Evolutionary conservation across 148 eudicot genomes (phyloP), one percentile per base, ranked within the genome.

Genomic region (Fagopyrum esculentum): DNA sequence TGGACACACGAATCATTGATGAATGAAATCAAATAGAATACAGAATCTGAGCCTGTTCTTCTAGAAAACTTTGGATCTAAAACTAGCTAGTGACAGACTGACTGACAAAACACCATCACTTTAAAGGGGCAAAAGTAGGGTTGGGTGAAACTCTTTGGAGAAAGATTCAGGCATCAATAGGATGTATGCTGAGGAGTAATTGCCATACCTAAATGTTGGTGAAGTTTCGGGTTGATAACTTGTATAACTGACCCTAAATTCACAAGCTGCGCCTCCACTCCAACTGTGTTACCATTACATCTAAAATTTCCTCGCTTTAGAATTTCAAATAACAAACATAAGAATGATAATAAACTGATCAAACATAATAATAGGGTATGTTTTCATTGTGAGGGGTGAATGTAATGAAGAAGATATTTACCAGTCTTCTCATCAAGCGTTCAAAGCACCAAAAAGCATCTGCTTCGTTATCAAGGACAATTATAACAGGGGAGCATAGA

Each of bases 371-470:
- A 66, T 43, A 12, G 8, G 46, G 71, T 0, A 6, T 0, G 4
- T 30, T 1, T 30, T 11, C 26, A 29, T 35, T 35, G 69, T 15
- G 6, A 29, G 44, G 26, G 16, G 17, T n/a, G 71, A 71, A 71
- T 46, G 35, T 17, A 45, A 71, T 43, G 29, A 47, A 35, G 22
- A 66, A 64, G 22, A 71, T 17, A 66, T 49, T 22, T 90, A 95
- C 99, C 96, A 95, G 69, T 88, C 92, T 87, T 69, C 96, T 93
- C 99, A 95, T 95, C 49, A 95, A 80, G 63, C 88, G 98, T 80
- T 94, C 97, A 78, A 94, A 94, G 84, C 97, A 91, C 91, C 96
- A 94, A 87, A 90, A 94, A 49, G 98, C 86, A 85, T 94, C 98
- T 46, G 98, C 98, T 85, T 94, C 98, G 77, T 94, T 85, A 26